Evolutionary conservation across 208 protist genomes (phyloP), one percentile per base, ranked within the genome.

Genomic region (Acanthamoeba royreba): DNA sequence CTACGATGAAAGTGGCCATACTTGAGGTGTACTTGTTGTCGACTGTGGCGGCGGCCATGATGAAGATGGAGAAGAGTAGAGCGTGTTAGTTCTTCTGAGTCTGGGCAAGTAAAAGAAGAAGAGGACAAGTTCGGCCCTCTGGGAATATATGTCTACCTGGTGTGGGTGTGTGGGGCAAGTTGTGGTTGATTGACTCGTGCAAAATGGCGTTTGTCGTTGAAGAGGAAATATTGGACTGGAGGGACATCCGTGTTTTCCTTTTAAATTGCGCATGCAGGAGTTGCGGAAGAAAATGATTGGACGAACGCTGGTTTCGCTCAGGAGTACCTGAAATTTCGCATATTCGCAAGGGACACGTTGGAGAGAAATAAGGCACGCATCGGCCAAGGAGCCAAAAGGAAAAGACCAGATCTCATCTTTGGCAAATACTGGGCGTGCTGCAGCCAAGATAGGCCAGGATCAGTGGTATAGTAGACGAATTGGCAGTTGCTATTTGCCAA

Each of bases 1-100:
- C 83, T 69, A 90, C 83, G 49, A 90, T 69, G 52, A 69, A 90
- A 8, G 74, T 85, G 4, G 74, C 74, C 74, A 85, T 77, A 22
- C n/a, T n/a, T n/a, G n/a, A n/a, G 49, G 15, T 58, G 15, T 58
- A n/a, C 49, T 22, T 58, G 49, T 58, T 58, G n/a, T n/a, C n/a
- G 9, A 8, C 53, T 55, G 40, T 38, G 42, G 40, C 13, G 31
- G 2, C 4, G 15, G 58, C 31, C n/a, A 40, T 72, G 61, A 1
- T n/a, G 55, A 66, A 31, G n/a, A n/a, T n/a, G n/a, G 1, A 15
- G 3, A 25, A 0, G 55, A 35, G 63, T 13, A 22, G 22, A 58
- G 22, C 22, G 13, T n/a, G n/a, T n/a, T 22, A 58, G 15, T 13
- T 58, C 15, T 58, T 58, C 49, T 13, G 15, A 58, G 22, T 13